Evolutionary conservation across 805 yeast genomes (phyloP).

Genomic region (Saturnispora silvae): DNA sequence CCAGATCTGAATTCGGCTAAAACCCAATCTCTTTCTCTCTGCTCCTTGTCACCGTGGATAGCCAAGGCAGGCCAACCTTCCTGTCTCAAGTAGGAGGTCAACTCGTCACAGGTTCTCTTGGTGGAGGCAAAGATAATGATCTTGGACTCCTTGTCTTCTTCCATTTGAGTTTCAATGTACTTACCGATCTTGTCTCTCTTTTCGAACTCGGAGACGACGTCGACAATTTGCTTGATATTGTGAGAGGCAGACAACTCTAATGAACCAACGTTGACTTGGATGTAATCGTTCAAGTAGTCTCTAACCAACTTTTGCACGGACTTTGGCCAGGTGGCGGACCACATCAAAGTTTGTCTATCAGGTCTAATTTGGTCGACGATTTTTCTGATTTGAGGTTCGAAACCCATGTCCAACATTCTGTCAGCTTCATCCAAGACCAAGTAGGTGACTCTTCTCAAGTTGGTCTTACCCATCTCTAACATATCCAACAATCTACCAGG

Average conservation of each 20-base stretch:
- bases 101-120: slow-evolving; percentile 94
- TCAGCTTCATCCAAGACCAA: slow-evolving; percentile 98
- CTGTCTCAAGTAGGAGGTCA: slow-evolving; percentile 80
- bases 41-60: slow-evolving; percentile 97
- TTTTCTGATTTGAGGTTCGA: slow-evolving; percentile 98
- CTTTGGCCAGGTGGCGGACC: slow-evolving; percentile 99
- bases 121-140: slow-evolving; percentile 89
- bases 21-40: slow-evolving; percentile 98
- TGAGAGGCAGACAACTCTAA: slow-evolving; percentile 94
- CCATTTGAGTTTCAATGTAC: slow-evolving; percentile 75
- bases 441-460: slow-evolving; percentile 91
- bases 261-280: slow-evolving; percentile 95
- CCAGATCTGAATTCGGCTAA: slow-evolving; percentile 86
- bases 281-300: slow-evolving; percentile 85
- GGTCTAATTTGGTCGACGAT: slow-evolving; percentile 95
- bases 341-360: slow-evolving; percentile 97
- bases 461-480: slow-evolving; percentile 92
- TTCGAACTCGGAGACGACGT: slow-evolving; percentile 84
- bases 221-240: slow-evolving; percentile 87
- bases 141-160: slow-evolving; percentile 53
- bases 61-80: slow-evolving; percentile 99
- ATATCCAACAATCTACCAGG: slow-evolving; percentile 98
- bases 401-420: slow-evolving; percentile 99
- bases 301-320: slow-evolving; percentile 88
- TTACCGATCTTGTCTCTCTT: slow-evolving; percentile 84